These are phyloP conservation scores for Glycyrrhiza uralensis DNA, from an alignment of 306 rosid genomes.

Conservation along the genomic window DNA sequence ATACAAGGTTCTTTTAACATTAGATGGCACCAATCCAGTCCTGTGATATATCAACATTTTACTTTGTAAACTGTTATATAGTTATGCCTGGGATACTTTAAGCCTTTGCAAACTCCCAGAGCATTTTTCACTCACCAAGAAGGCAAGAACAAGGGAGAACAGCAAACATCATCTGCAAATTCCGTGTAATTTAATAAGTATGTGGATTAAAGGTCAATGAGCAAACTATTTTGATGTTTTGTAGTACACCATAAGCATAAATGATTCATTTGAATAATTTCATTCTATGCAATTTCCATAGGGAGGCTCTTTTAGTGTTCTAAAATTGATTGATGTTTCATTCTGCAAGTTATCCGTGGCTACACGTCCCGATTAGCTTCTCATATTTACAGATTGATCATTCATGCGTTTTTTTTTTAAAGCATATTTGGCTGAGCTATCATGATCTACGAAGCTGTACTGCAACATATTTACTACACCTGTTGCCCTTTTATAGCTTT, in stretches of 20 bases:
- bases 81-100: constrained; percentile 4
- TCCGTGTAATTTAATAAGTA: constrained; percentile 18
- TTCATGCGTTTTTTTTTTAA: not conserved
- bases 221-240: constrained; percentile 6
- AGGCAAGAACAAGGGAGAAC: constrained; percentile 9
- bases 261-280: constrained; percentile 12
- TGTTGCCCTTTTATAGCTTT: no score
- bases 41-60: not conserved
- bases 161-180: not conserved
- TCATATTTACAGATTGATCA: no score
- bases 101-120: constrained; percentile 28
- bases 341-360: not conserved
- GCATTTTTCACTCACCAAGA: constrained; percentile 14
- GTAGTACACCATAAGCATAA: not conserved
- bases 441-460: no score
- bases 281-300: not conserved
- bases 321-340: not conserved
- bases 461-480: no score
- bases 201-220: constrained; percentile 3
- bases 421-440: not conserved
- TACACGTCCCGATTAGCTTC: not conserved
- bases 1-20: constrained; percentile 81
- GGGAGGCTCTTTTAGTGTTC: not conserved
- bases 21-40: constrained; percentile 33
- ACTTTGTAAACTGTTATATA: constrained; percentile 24